phyloP scores from a whole-genome alignment of 768 basidiomycete species.

The Boletus sp. region DNA sequence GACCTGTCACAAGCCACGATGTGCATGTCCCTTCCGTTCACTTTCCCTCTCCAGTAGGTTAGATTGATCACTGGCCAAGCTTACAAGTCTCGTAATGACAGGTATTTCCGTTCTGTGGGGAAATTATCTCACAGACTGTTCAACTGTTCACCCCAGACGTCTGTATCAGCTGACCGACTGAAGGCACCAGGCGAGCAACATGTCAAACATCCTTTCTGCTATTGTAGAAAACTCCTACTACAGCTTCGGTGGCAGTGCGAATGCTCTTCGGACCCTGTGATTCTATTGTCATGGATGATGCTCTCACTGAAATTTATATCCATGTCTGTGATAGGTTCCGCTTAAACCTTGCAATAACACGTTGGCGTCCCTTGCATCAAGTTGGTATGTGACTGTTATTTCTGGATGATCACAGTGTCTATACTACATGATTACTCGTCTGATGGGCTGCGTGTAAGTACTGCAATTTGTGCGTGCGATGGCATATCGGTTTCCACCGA shows the following conservation, averaged over 20 bases:
- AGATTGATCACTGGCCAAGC: neutral
- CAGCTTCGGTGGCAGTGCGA: neutral
- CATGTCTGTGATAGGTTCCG: neutral
- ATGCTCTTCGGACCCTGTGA: neutral
- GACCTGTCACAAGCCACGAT: conserved; percentile 14
- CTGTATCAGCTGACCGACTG: neutral
- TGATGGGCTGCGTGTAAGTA: neutral
- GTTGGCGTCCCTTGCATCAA: no score
- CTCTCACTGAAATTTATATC: neutral
- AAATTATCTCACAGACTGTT: neutral
- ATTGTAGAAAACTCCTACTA: neutral
- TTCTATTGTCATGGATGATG: neutral
- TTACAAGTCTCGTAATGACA: conserved; percentile 4
- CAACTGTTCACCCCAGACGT: neutral
- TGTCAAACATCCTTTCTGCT: neutral
- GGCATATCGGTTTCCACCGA: neutral
- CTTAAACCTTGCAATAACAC: neutral
- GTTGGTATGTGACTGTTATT: neutral
- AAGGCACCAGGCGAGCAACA: neutral
- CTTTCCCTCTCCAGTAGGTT: neutral
- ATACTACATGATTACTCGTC: neutral
- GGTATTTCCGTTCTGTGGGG: neutral
- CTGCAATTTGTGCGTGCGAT: neutral
- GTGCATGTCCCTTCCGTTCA: neutral
- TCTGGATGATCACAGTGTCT: neutral